Base-by-base conservation (phyloP, 371 early-diverging fungal genomes). In the Apophysomyces trapeziformis region DNA sequence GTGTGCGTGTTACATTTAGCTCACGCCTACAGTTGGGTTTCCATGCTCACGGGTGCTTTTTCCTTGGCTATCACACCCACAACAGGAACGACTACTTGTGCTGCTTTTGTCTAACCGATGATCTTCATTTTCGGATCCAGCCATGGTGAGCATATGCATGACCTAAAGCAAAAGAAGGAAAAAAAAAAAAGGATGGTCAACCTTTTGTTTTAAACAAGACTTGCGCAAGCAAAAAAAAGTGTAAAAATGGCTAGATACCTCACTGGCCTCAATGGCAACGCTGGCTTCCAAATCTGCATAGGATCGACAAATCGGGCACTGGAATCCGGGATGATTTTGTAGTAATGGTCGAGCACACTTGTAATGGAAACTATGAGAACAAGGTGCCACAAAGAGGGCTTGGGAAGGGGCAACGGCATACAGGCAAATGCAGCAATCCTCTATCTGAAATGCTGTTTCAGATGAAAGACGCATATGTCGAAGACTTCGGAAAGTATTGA, bases 341-440 rank as follows among this genome's bases (percentile, higher is more conserved):
- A 80, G 69, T 38, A 96, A 71, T 0, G 91, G 87, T 47, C 88
- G 86, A 63, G 93, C 87, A 75, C 97, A 97, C 73, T 95, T 96
- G 83, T 91, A 97, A 74, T 97, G 97, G 83, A 92, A 97, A 60
- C 92, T 92, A 69, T 97, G 97, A 7, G 95, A 95, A 70, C 97
- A 97, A 4, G 97, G 96, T 12, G 96, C 92, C 21, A 96, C 87
- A 78, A 97, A 97, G 58, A 97, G 84, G n/a, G 96, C 94, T 78
- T 96, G 96, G 74, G 90, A 92, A 12, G 95, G 93, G 0, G 89
- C 90, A 67, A 96, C 91, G 47, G 92, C 84, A 74, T 90, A 92
- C 59, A 96, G 85, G 79, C 98, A 98, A 68, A 98, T 98, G 76
- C 96, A 97, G 78, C 98, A 98, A 69, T 98, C 98, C 21, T 76